Evolutionary conservation across 208 protist genomes (phyloP), one percentile per base, ranked within the genome.

Genomic region (Leptomonas pyrrhocoris): DNA sequence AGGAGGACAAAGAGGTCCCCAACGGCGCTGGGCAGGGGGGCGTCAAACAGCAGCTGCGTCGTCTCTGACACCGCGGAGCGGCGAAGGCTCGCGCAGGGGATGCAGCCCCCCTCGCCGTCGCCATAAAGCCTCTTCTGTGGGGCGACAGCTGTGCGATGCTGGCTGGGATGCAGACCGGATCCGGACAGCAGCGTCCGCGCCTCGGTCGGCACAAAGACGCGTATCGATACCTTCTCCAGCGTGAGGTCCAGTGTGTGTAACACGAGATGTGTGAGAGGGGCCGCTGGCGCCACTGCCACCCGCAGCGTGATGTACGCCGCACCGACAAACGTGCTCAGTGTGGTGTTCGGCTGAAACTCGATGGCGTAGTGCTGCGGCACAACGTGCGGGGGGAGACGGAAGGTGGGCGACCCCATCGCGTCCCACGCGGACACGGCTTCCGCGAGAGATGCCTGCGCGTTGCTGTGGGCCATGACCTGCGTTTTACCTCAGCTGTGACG

Each of bases 351-450:
- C 28, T 73, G 59, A 54, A 90, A 81, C 31, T 84, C 64, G 15
- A 90, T 49, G 15, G 82, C 72, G 68, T 90, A 90, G 38, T 74
- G 75, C 48, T 50, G 42, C 27, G 85, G 85, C 21, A 76, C 30
- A 31, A 87, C 49, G 45, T 80, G 40, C 1, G 54, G 6, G 0
- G 70, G 49, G 36, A 84, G 68, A 15, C 67, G 68, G 38, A 84
- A 87, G 16, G 43, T 16, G 28, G 56, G 64, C 13, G 72, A 72
- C n/a, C 19, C 63, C 38, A 77, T 62, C 19, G n/a, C 27, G 19
- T 61, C 21, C 25, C 57, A 45, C 19, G 30, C 61, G 0, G 23
- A 42, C 18, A 51, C 46, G 0, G 62, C 43, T 0, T 30, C 49
- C 27, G 48, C 42, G 1, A 36, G 25, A 1, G 40, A 51, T 16